Percentiles rank a stretch among this genome's conserved stretches.
These are phyloP conservation scores for Yamadazyma olivae DNA, from an alignment of 805 yeast species.

Conservation along the genomic window DNA sequence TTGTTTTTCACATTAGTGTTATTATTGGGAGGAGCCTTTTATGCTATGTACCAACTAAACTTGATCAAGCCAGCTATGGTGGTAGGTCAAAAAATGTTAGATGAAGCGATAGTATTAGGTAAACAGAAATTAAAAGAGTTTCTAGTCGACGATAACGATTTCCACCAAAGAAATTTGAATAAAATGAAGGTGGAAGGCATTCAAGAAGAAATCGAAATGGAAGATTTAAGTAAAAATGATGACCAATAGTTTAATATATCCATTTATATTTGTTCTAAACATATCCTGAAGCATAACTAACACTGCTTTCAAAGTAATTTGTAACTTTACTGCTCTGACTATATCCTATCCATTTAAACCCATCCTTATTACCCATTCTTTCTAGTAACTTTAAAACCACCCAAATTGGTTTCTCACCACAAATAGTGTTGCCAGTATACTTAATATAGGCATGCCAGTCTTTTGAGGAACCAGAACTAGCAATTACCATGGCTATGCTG, in stretches of 20 bases:
- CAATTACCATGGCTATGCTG: conserved; percentile 61
- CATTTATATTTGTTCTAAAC: no score
- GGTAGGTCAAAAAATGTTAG: conserved; percentile 55
- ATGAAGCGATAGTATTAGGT: conserved; percentile 53
- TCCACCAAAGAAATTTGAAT: conserved; percentile 18
- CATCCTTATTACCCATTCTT: conserved; percentile 3
- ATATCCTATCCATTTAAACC: conserved; percentile 73
- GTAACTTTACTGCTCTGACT: conserved; percentile 65
- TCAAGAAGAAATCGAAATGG: conserved; percentile 11
- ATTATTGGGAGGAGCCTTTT: conserved; percentile 55
- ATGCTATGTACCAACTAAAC: conserved; percentile 66
- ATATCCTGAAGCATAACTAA: conserved; percentile 87
- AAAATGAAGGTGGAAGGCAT: conserved; percentile 9
- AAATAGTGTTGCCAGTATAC: conserved; percentile 81
- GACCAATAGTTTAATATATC: neutral
- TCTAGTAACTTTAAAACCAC: conserved; percentile 48
- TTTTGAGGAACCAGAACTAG: conserved; percentile 51
- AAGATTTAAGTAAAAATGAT: conserved; percentile 8
- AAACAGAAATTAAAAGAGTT: conserved; percentile 60
- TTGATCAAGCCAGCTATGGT: conserved; percentile 72
- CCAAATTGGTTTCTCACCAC: conserved; percentile 85
- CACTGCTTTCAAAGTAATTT: conserved; percentile 63
- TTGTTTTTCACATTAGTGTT: conserved; percentile 65
- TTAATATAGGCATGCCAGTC: conserved; percentile 68
- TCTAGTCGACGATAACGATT: conserved; percentile 47